Base-by-base conservation (phyloP, 2,329 filamentous ascomycete genomes). In the Trichoderma polysporum region DNA sequence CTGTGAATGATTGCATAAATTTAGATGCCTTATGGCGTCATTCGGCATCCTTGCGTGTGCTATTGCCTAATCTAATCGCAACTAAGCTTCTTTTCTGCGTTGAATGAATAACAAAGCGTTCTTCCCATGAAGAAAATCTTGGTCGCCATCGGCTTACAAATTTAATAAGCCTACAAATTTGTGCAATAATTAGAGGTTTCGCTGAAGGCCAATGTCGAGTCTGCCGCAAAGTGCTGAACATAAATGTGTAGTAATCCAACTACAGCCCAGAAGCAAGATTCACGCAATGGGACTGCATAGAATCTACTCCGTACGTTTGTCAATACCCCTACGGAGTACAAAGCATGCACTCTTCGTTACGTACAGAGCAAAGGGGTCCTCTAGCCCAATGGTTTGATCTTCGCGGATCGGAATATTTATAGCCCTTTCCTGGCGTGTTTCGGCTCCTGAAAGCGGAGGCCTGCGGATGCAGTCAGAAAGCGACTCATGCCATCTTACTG, bases 361-460 rank as follows among this genome's bases (percentile, higher is more conserved):
- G 17, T 41, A 19, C 3, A 45, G 41, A 45, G 41, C 41, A 45
- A 22, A 8, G 41, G 41, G 41, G 41, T 10, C 22, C 8, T 3
- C 12, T 19, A 19, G 19, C n/a, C n/a, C 12, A 19, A 33, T 50
- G 41, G 31, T 45, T 35, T 22, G 41, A 45, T 45, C 37, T 17
- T 63, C 27, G 29, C 52, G 62, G 62, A 65, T 57, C 62, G 62
- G 62, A 65, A 56, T 57, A 65, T 65, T 57, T 45, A 65, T 57
- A 49, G 52, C 62, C 62, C 62, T 65, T 27, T 19, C 49, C 33
- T 65, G 61, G 27, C 39, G 31, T 22, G 31, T 57, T 57, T 57
- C 52, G 39, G 62, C 39, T 56, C 49, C 61, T 56, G 61, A 56
- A 64, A 63, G 61, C 61, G 52, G 52, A 64, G 52, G 19, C 37